phyloP scores from a whole-genome alignment of 164 flowering plant species.

The Cinnamomum micranthum region DNA sequence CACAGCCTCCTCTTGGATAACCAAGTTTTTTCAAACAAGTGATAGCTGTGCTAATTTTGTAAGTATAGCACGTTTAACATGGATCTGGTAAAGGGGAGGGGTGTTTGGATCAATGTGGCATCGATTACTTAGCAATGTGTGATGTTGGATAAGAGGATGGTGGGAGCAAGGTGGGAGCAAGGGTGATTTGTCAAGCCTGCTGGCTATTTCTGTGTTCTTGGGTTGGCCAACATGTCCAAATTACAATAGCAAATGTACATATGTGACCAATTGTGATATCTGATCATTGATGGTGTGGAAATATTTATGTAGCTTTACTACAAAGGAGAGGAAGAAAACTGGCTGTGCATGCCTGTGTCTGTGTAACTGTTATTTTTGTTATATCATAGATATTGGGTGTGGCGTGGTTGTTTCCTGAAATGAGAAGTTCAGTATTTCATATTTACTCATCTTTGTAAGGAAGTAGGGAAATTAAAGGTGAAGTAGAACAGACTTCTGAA shows the following conservation, averaged over 20 bases:
- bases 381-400: too few relatives aligned
- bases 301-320: too few relatives aligned
- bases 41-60: slow-evolving; percentile 2
- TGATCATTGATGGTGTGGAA: background rate
- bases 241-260: background rate
- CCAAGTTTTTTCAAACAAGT: background rate
- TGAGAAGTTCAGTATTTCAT: too few relatives aligned
- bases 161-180: background rate
- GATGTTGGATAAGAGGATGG: background rate
- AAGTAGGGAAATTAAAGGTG: too few relatives aligned
- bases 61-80: background rate
- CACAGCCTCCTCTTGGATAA: background rate
- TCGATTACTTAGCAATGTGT: background rate
- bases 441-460: too few relatives aligned
- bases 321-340: too few relatives aligned
- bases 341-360: too few relatives aligned
- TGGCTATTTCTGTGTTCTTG: background rate
- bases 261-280: background rate
- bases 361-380: too few relatives aligned
- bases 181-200: background rate
- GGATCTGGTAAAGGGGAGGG: background rate
- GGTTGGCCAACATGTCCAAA: background rate
- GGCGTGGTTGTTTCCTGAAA: too few relatives aligned
- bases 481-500: too few relatives aligned
- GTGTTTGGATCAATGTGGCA: background rate